Evolutionary conservation across 1,139 yeast genomes (phyloP).

Genomic region (Barnettozyma hawaiiensis): DNA sequence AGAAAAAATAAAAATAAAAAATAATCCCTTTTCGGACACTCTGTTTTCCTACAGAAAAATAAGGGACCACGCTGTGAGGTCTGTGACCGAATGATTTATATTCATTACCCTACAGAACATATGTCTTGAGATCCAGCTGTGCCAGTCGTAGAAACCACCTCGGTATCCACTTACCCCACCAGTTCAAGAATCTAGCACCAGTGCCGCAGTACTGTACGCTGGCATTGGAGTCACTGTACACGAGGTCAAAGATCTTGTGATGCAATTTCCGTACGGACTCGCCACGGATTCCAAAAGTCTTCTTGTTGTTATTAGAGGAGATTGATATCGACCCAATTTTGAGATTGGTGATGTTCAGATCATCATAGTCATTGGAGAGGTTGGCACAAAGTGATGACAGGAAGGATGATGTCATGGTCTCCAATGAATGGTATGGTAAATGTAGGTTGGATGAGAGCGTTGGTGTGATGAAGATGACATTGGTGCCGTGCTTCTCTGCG

Average conservation of each 20-base stretch:
- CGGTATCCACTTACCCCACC: conserved; percentile 24
- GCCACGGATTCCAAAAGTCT: conserved; percentile 34
- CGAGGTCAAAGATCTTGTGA: conserved; percentile 49
- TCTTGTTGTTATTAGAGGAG: conserved; percentile 28
- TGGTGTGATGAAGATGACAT: conserved; percentile 40
- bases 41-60: too few species aligned
- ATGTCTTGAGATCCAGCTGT: not conserved
- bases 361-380: conserved; percentile 35
- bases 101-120: too few species aligned
- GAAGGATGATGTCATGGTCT: conserved; percentile 37
- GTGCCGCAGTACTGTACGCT: conserved; percentile 43
- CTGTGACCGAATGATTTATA: too few species aligned
- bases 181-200: conserved; percentile 44
- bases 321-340: conserved; percentile 44
- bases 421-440: conserved; percentile 48
- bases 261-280: conserved; percentile 44
- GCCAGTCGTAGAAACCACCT: conserved; percentile 12
- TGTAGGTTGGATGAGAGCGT: conserved; percentile 39
- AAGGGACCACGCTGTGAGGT: too few species aligned
- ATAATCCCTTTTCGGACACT: not conserved
- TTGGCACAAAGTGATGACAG: conserved; percentile 33
- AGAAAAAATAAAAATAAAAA: too few species aligned
- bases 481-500: conserved; percentile 44
- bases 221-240: conserved; percentile 30
- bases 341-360: conserved; percentile 36